Conservation (phyloP, 805 yeast genomes). For the Wickerhamiella spandovensis region DNA sequence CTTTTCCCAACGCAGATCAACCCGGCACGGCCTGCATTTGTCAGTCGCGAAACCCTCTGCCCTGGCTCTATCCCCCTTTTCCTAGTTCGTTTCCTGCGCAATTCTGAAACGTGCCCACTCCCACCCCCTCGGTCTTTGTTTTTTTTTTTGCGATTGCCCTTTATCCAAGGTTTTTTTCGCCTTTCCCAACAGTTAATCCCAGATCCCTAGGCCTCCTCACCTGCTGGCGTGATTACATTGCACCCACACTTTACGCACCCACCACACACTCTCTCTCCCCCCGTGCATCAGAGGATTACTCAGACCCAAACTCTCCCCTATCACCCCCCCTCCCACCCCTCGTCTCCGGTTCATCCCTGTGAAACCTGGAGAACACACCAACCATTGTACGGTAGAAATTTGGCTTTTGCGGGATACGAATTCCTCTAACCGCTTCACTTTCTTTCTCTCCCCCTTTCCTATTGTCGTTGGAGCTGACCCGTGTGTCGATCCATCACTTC, state of each 20-base stretch:
- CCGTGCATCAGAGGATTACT: neutral
- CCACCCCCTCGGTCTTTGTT: too few relatives aligned
- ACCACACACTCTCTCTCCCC: too few relatives aligned
- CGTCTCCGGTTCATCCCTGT: too few relatives aligned
- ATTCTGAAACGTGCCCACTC: neutral
- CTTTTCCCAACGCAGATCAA: neutral
- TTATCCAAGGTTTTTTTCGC: neutral
- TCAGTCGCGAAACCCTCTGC: neutral
- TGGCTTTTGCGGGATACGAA: neutral
- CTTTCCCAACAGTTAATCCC: too few relatives aligned
- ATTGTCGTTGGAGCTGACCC: too few relatives aligned
- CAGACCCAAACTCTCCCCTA: neutral
- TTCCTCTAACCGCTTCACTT: too few relatives aligned
- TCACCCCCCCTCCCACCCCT: neutral
- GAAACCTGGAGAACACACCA: neutral
- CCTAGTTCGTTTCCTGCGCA: neutral
- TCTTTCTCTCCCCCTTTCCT: neutral
- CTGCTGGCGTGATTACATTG: neutral
- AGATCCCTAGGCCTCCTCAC: too few relatives aligned
- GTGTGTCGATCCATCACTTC: too few relatives aligned
- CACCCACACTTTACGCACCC: too few relatives aligned
- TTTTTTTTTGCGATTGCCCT: neutral
- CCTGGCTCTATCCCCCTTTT: neutral
- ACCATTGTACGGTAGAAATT: neutral
- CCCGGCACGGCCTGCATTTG: neutral